phyloP scores from a whole-genome alignment of 1,139 yeast species.

The Geotrichum macrosporum region DNA sequence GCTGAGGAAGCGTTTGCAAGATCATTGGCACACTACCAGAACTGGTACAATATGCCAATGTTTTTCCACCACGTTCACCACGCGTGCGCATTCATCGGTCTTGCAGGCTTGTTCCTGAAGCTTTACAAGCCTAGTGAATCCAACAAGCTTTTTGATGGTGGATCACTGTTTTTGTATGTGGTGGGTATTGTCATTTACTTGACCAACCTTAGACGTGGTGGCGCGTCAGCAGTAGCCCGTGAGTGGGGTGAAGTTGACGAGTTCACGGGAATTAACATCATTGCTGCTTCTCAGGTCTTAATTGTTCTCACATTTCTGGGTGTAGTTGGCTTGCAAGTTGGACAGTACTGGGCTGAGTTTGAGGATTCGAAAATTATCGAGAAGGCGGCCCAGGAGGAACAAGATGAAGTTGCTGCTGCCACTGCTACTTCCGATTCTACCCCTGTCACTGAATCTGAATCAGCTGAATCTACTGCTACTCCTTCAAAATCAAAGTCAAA shows the following conservation, averaged over 20 bases:
- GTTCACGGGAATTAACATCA: slow-evolving; percentile 80
- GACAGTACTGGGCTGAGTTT: slow-evolving; percentile 84
- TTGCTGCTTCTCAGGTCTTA: slow-evolving; percentile 85
- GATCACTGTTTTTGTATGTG: slow-evolving; percentile 67
- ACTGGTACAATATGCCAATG: slow-evolving; percentile 63
- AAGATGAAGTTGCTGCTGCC: slow-evolving; percentile 26
- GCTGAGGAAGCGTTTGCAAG: slow-evolving; percentile 51
- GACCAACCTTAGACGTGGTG: slow-evolving; percentile 81
- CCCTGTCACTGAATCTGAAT: too few relatives aligned
- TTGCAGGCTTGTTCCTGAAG: slow-evolving; percentile 70
- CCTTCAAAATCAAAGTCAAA: slow-evolving; percentile 10
- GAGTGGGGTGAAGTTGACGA: slow-evolving; percentile 93
- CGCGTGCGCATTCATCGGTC: slow-evolving; percentile 55
- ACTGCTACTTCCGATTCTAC: too few relatives aligned
- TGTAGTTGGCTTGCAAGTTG: slow-evolving; percentile 76
- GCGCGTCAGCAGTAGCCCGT: slow-evolving; percentile 61
- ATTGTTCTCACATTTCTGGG: slow-evolving; percentile 68
- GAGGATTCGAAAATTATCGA: slow-evolving; percentile 48
- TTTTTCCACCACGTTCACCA: slow-evolving; percentile 60
- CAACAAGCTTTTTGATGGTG: slow-evolving; percentile 83
- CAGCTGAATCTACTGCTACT: slow-evolving; percentile 14
- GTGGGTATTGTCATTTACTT: slow-evolving; percentile 71
- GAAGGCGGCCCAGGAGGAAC: slow-evolving; percentile 34
- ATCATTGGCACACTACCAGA: slow-evolving; percentile 68
- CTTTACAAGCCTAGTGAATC: slow-evolving; percentile 82